Evolutionary conservation across 106 monocot species (phyloP), one percentile per base, ranked within the genome.

Genomic region (Cymbidium sinense): DNA sequence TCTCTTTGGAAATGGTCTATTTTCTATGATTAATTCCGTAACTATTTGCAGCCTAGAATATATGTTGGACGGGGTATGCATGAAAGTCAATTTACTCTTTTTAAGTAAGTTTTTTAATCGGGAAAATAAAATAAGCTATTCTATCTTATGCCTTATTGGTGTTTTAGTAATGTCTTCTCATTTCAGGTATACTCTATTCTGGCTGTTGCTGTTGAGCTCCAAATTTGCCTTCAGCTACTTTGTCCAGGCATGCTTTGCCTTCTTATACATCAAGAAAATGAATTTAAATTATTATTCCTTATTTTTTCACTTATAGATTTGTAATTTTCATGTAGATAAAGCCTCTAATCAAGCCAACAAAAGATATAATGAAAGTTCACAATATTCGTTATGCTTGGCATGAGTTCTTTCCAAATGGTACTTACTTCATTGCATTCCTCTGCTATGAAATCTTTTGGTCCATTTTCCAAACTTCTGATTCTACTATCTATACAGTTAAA

Each of bases 1-100:
- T 3, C 10, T 27, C 28, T 50, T 75, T 51, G 50, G 52, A 31
- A 75, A 34, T 51, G 54, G 51, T 34, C 2, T 13, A 19, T 25
- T 34, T 54, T 4, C 18, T 70, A 28, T 39, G 62, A 31, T 39
- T 43, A 37, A 18, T 70, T 79, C 7, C 29, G 50, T 61, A 1
- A 76, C 31, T 62, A 52, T 79, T 17, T 79, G 54, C 86, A 99
- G 99, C 92, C 95, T 83, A 90, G 99, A 80, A 89, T 95, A 87
- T 99, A 99, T 82, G 85, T 99, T 80, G 99, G 92, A 77, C 79
- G 99, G 52, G 99, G 99, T 44, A 99, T 99, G 99, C 99, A 99
- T 85, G 99, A 95, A 81, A 99, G 90, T 72, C 95, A 95, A 75
- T 90, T 92, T 86, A 76, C 92, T 23, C 95, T 99, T 81, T 81